Evolutionary conservation across 805 yeast species (phyloP), one percentile per base, ranked within the genome.

Genomic region (Isabelozyma pseudorhagii): DNA sequence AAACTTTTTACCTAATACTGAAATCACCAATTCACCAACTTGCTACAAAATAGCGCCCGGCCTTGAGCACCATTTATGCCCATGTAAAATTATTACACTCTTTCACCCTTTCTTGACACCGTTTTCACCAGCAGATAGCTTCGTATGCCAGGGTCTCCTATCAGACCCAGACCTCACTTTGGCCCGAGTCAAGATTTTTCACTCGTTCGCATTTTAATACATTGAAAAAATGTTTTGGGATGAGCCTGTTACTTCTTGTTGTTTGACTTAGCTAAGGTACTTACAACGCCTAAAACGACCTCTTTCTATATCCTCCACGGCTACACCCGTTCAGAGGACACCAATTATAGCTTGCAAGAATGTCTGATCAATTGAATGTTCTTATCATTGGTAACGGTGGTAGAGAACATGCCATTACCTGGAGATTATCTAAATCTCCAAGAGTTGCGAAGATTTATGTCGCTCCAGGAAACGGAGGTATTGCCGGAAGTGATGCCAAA

Each of bases 381-480:
- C 83, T 94, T 53, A 85, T 94, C 56, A 80, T 94, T 58, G 99
- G 99, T 62, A 90, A 88, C 72, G 99, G 99, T 67, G 99, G 99
- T 58, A 91, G 99, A 77, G 99, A 94, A 72, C 97, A 94, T 68
- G 98, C 98, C 47, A 79, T 94, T 53, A 88, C 89, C 13, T 92
- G 97, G 97, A 89, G 87, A 64, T 79, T 94, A 55, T 73, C 87
- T 29, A 93, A 91, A 69, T 89, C 97, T 36, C 71, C 82, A 38
- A 68, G 80, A 42, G 96, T 91, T 36, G 71, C 72, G 52, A 78
- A 81, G 51, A 85, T 96, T 57, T 96, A 66, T 61, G 97, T 93
- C 49, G 97, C 98, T 27, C 98, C 98, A 54, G 98, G 98, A 47
- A 93, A 94, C 65, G 99, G 98, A 49, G 98, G 98, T 46, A 92